A percentile compares a stretch with the other conserved stretches of the same genome.
Evolutionary conservation across 768 basidiomycete genomes (phyloP).

Genomic region (Clavaria fumosa): DNA sequence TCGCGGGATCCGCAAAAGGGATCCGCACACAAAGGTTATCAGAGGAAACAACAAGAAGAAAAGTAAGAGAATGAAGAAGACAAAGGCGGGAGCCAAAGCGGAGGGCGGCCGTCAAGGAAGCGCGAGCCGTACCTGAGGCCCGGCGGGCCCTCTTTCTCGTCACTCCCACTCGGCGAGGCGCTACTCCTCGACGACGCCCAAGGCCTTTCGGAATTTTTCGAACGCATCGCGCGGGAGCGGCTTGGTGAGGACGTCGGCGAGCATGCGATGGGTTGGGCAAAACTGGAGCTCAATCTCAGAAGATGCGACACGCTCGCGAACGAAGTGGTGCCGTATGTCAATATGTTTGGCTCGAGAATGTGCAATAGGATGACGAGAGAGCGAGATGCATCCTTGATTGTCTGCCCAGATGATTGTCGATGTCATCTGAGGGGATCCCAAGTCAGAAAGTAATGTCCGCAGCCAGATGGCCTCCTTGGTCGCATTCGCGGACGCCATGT

Average conservation of each 20-base stretch:
- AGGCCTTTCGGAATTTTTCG: neutral
- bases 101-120: neutral
- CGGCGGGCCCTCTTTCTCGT: neutral
- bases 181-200: neutral
- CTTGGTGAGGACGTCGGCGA: slow-evolving; percentile 19
- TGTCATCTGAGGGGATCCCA: neutral
- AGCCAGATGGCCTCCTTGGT: slow-evolving; percentile 24
- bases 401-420: slow-evolving; percentile 14
- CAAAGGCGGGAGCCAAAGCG: neutral
- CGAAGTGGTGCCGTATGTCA: slow-evolving; percentile 20
- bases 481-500: slow-evolving; percentile 22
- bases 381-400: slow-evolving; percentile 16
- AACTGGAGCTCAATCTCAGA: slow-evolving; percentile 4
- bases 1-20: too few species aligned
- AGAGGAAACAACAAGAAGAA: neutral
- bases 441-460: slow-evolving; percentile 10
- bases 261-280: slow-evolving; percentile 12
- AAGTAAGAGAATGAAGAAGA: too few species aligned
- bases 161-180: slow-evolving; percentile 8
- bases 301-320: slow-evolving; percentile 15
- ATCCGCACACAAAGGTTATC: too few species aligned
- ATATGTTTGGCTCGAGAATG: slow-evolving; percentile 24
- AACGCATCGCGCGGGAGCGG: slow-evolving; percentile 6
- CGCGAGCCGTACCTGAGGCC: neutral
- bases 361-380: slow-evolving; percentile 13